Evolutionary conservation across 208 protist species (phyloP), one percentile per base, ranked within the genome.

Genomic region (Leishmania lainsoni): DNA sequence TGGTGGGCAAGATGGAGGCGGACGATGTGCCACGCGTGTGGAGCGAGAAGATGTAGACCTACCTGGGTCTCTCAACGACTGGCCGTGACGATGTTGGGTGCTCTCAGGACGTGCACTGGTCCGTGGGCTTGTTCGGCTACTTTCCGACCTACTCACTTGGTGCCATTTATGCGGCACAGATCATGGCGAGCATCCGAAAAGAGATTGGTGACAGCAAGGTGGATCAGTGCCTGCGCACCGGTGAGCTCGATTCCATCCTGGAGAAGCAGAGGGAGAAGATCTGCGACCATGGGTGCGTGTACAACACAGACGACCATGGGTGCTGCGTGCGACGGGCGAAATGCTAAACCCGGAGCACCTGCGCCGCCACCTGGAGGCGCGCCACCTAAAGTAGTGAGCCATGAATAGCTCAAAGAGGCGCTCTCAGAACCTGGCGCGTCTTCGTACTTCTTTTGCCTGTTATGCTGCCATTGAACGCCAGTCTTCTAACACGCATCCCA

Each of bases 31-130:
- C 95, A 32, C 78, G 78, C 12, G 89, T 92, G 71, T 97, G 94
- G 94, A 94, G 94, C 73, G 86, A 86, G 39, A 96, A 97, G 86
- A 97, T 98, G 92, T 88, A 96, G 83, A 82, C 83, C 59, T 97
- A 97, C 81, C 80, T 98, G 8, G 94, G 92, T 42, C 75, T 97
- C n/a, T 86, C 92, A 6, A 94, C 94, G n/a, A 63, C 86, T 29
- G 93, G 90, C 26, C 90, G 93, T 72, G 89, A 95, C 73, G 82
- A 92, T 51, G 26, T 93, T 3, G 95, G 96, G 39, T 95, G 92
- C 80, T 80, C 97, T 52, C 94, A 98, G 83, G 96, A 98, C 78
- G 85, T 98, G 29, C 96, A 98, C 83, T 98, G 96, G 96, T 83
- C 87, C 22, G 72, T 76, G 35, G 92, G 94, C 17, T 69, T 80